Evolutionary conservation across 1,139 yeast species (phyloP).

Genomic region (Pneumocystis murina): DNA sequence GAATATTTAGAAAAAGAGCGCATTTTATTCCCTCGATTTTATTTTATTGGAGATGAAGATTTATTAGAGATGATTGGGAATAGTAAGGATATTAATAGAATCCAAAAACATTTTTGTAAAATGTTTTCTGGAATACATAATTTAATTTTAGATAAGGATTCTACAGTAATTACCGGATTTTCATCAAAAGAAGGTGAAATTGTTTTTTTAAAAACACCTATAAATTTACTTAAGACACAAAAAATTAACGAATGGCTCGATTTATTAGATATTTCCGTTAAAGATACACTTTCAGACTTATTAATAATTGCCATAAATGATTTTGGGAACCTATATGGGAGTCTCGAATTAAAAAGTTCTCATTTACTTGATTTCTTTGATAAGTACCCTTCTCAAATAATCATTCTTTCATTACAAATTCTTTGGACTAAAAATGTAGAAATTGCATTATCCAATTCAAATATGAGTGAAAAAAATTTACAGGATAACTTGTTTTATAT

Average conservation of each 20-base stretch:
- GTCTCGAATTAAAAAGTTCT: constrained; percentile 9
- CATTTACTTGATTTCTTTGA: constrained; percentile 24
- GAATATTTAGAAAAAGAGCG: constrained; percentile 75
- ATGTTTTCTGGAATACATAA: constrained; percentile 55
- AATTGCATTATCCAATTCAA: constrained; percentile 15
- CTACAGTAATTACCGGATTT: constrained; percentile 33
- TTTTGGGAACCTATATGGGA: constrained; percentile 15
- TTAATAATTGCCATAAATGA: constrained; percentile 23
- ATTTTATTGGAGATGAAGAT: constrained; percentile 84
- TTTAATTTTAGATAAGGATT: constrained; percentile 30
- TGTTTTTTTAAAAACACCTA: constrained; percentile 31
- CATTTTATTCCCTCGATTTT: constrained; percentile 63
- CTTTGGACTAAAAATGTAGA: constrained; percentile 39
- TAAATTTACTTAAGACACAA: constrained; percentile 32
- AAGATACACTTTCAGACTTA: constrained; percentile 32
- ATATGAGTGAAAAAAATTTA: constrained; percentile 1
- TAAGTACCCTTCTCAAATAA: constrained; percentile 43
- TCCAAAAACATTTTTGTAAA: constrained; percentile 51
- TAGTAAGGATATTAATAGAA: constrained; percentile 33
- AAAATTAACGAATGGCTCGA: constrained; percentile 50
- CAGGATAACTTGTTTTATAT: constrained; percentile 9
- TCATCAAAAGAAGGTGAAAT: constrained; percentile 51
- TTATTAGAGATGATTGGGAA: constrained; percentile 69
- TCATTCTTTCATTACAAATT: constrained; percentile 44
- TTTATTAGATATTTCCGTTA: constrained; percentile 42